Percentiles rank a stretch among this genome's conserved stretches.
Evolutionary conservation across 1,139 yeast genomes (phyloP).

Genomic region (Komagataea norvegica): DNA sequence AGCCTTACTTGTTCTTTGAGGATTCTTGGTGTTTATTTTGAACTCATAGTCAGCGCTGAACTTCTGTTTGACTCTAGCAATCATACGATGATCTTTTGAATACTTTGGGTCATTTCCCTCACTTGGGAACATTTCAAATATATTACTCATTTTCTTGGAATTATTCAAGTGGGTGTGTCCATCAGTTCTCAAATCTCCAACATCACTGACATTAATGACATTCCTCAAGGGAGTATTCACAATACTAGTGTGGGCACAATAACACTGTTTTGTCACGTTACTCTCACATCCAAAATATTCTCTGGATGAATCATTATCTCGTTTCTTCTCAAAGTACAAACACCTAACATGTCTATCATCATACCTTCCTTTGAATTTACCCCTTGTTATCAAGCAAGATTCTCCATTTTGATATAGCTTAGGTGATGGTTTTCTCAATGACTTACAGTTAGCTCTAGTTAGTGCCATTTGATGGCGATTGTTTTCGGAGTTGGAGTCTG

Average conservation of each 20-base stretch:
- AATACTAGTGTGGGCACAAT: conserved; percentile 20
- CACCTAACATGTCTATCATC: conserved; percentile 24
- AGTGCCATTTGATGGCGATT: conserved; percentile 1
- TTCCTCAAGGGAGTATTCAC: conserved; percentile 22
- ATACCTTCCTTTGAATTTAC: conserved; percentile 21
- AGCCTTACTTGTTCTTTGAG: neutral
- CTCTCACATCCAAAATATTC: conserved; percentile 4
- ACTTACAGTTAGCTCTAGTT: neutral
- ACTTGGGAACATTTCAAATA: no score
- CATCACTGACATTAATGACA: neutral
- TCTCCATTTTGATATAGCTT: conserved; percentile 6
- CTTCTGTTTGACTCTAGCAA: conserved; percentile 5
- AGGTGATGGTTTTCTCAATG: neutral
- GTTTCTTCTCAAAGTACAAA: conserved; percentile 2
- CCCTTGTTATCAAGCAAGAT: conserved; percentile 19
- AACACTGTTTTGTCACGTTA: conserved; percentile 15
- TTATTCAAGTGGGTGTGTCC: conserved; percentile 3
- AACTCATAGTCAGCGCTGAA: conserved; percentile 3
- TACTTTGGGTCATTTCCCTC: no score
- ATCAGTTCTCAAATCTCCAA: neutral
- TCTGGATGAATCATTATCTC: neutral
- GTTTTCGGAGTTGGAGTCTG: neutral
- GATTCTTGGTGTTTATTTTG: neutral
- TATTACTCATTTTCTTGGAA: neutral
- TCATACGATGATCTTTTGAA: no score